Percentiles rank a stretch among this genome's conserved stretches.
These are phyloP conservation scores for Candida ponderosae DNA, from an alignment of 805 yeast genomes.

Conservation along the genomic window DNA sequence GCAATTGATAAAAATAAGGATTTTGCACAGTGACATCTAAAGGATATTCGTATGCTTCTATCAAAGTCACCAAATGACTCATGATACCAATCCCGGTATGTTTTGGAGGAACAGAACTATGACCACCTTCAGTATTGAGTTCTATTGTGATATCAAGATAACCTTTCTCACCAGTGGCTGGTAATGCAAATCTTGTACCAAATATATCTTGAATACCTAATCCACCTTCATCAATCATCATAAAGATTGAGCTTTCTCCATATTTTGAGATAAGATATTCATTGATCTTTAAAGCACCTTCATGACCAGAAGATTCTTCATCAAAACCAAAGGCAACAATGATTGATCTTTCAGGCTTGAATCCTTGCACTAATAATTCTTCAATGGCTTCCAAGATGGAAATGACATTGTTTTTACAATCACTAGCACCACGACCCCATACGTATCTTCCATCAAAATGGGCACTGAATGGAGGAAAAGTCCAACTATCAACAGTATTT, in stretches of 20 bases:
- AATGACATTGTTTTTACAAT: constrained; percentile 55
- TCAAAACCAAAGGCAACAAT: constrained; percentile 59
- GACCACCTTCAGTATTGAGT: constrained; percentile 66
- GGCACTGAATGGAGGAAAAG: constrained; percentile 49
- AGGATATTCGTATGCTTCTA: constrained; percentile 46
- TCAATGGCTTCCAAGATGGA: constrained; percentile 51
- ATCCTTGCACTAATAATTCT: constrained; percentile 31
- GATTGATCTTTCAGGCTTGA: constrained; percentile 43
- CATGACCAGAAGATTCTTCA: constrained; percentile 51
- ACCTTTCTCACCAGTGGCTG: constrained; percentile 59
- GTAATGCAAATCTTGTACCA: constrained; percentile 38
- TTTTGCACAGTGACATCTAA: constrained; percentile 43
- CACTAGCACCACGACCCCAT: constrained; percentile 62
- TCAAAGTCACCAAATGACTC: constrained; percentile 43
- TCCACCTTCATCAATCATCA: constrained; percentile 68
- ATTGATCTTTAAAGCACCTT: constrained; percentile 44
- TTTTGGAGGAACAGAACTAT: constrained; percentile 73
- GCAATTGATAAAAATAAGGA: constrained; percentile 51
- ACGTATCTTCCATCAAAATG: constrained; percentile 46
- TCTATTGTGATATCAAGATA: constrained; percentile 43
- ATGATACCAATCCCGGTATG: constrained; percentile 76
- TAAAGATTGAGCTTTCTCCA: constrained; percentile 53
- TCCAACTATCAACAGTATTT: constrained; percentile 49
- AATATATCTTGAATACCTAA: constrained; percentile 21
- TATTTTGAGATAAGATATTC: constrained; percentile 39